Evolutionary conservation across 140 eudicot genomes (phyloP), one percentile per base, ranked within the genome.

Genomic region (Senecio squalidus): DNA sequence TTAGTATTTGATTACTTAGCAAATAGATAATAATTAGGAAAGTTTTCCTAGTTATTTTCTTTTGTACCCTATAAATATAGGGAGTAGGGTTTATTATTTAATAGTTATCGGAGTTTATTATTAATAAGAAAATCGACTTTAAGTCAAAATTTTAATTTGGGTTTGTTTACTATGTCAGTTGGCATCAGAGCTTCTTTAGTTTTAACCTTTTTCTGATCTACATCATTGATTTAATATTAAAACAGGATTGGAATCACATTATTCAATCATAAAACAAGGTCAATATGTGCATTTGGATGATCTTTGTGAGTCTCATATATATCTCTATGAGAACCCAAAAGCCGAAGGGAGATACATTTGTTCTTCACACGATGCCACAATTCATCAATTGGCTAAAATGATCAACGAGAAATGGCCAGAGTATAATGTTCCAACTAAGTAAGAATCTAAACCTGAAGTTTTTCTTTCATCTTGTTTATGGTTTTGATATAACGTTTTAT

Each of bases 261-360:
- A 90, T 76, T 65, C 85, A 3, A 90, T 90, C 23, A 80, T 90
- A 47, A 69, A 76, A 73, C 97, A 90, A 76, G 76, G 95, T 7
- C 95, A 90, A 58, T 90, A 38, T 31, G 97, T 90, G 76, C 97
- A 90, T 63, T 20, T 83, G 60, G 97, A 90, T 66, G 95, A 86
- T 60, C 82, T 90, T 18, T 82, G 93, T 31, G 89, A 78, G 74
- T 61, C 78, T 30, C 97, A 85, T 58, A 83, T 90, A 55, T 83
- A 74, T 73, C 75, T 86, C 51, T 86, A 79, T 50, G 97, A 90
- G 81, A 28, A 78, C 49, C 87, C 94, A 6, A 64, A 53, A 15
- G 94, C 87, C 7, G 57, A 68, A 50, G 95, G 95, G 53, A 84
- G 97, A 73, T 90, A 78, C 73, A 83, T 90, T 44, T 86, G 94